Conservation (phyloP, 2,329 filamentous ascomycete genomes). For the Penicillium hordei region DNA sequence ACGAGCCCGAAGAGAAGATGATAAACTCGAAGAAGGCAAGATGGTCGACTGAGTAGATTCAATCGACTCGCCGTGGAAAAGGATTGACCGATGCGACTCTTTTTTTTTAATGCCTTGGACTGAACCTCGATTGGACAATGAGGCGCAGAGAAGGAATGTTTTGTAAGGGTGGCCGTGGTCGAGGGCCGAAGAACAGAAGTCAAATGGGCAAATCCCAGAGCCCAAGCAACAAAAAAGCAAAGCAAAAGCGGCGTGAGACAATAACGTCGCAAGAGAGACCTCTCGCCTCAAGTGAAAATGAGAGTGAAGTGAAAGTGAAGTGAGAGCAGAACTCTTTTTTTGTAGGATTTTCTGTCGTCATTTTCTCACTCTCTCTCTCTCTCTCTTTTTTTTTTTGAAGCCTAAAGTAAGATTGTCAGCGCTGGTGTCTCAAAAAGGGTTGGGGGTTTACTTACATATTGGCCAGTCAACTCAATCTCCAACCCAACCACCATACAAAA, state of each 20-base stretch:
- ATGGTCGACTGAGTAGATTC: neutral
- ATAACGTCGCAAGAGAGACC: neutral
- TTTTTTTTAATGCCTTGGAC: neutral
- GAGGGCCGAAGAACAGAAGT: neutral
- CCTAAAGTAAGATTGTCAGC: too few species aligned
- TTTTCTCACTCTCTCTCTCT: neutral
- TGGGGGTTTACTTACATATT: neutral
- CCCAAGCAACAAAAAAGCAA: neutral
- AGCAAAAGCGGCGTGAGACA: neutral
- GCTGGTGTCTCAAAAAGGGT: too few species aligned
- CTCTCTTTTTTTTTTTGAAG: neutral
- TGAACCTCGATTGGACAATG: neutral
- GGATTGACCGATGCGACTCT: neutral
- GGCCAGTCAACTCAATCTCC: slow-evolving; percentile 8
- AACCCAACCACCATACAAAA: neutral
- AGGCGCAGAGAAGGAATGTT: neutral
- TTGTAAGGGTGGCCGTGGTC: neutral
- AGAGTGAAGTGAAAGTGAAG: neutral
- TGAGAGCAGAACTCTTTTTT: neutral
- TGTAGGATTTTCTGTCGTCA: neutral
- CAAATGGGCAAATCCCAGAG: neutral
- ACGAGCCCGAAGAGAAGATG: neutral
- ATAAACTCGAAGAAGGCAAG: neutral
- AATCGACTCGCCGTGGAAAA: neutral
- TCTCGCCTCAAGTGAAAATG: neutral